Conservation (phyloP, 225 moss, liverwort and hornwort genomes). For the Pseudoscleropodium purum region DNA sequence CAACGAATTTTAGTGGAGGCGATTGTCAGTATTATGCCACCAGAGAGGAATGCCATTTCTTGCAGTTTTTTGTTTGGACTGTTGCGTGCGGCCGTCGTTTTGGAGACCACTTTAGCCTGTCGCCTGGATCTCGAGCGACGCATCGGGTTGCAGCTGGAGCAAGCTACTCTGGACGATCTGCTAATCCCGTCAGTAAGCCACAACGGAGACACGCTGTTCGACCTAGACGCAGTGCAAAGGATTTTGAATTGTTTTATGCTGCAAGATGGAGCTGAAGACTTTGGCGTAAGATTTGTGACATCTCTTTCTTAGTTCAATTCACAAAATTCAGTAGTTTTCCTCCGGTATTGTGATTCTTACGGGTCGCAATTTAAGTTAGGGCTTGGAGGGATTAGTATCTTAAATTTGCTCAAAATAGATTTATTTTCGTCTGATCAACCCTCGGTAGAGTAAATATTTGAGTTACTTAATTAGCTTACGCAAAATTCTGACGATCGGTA, state of each 20-base stretch:
- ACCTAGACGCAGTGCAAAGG: slow-evolving; percentile 74
- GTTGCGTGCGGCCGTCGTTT: slow-evolving; percentile 63
- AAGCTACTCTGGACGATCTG: slow-evolving; percentile 74
- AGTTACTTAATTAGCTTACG: not conserved
- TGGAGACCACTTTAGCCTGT: slow-evolving; percentile 74
- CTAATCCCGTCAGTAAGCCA: slow-evolving; percentile 71
- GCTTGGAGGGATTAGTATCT: not conserved
- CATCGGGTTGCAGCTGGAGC: slow-evolving; percentile 84
- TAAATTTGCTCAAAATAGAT: not conserved
- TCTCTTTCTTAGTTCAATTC: not conserved
- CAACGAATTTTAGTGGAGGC: slow-evolving; percentile 81
- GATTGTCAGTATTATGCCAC: slow-evolving; percentile 75
- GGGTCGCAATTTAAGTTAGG: not conserved
- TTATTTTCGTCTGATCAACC: too few species aligned
- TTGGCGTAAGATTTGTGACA: slow-evolving; percentile 15
- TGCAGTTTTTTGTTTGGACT: slow-evolving; percentile 81
- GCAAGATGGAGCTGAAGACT: slow-evolving; percentile 53
- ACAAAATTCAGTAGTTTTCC: not conserved
- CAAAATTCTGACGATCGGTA: not conserved
- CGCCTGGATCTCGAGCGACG: slow-evolving; percentile 72
- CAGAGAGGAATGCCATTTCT: slow-evolving; percentile 65
- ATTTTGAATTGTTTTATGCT: slow-evolving; percentile 70
- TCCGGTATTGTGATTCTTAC: not conserved
- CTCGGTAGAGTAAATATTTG: not conserved
- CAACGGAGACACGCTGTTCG: slow-evolving; percentile 79